A percentile compares a stretch with the other conserved stretches of the same genome.
Evolutionary conservation across 768 basidiomycete species (phyloP).

Genomic region (Podaxis rugospora): DNA sequence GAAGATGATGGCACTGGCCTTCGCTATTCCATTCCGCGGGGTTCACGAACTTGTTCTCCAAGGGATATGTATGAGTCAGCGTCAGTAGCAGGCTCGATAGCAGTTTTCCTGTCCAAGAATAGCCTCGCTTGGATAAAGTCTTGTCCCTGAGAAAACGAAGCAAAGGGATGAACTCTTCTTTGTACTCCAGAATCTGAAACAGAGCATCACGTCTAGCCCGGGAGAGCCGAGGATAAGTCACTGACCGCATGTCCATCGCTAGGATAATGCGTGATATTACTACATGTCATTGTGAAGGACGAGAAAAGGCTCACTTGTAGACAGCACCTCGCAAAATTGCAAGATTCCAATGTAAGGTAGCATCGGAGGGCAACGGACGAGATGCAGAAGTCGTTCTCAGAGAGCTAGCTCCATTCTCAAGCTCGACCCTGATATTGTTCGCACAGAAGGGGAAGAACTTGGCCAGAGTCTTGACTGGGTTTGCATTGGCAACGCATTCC

Average conservation of each 20-base stretch:
- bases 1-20: constrained; percentile 35
- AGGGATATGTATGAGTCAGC: constrained; percentile 74
- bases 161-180: constrained; percentile 55
- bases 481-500: constrained; percentile 78
- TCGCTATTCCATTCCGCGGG: constrained; percentile 69
- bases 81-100: constrained; percentile 69
- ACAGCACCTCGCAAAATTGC: constrained; percentile 78
- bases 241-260: constrained; percentile 62
- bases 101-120: constrained; percentile 76
- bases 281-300: constrained; percentile 1
- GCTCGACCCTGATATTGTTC: constrained; percentile 64
- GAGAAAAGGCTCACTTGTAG: constrained; percentile 53
- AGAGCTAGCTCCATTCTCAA: constrained; percentile 83
- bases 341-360: constrained; percentile 84
- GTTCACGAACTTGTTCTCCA: constrained; percentile 81
- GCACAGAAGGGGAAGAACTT: constrained; percentile 76
- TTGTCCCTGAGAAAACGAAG: constrained; percentile 64
- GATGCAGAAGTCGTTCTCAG: constrained; percentile 67
- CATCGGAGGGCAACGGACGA: constrained; percentile 70
- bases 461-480: constrained; percentile 71
- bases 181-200: constrained; percentile 59
- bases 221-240: neutral
- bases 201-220: constrained; percentile 5
- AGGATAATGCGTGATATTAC: neutral
- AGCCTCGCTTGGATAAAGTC: constrained; percentile 76